Conservation (phyloP, 2,329 filamentous ascomycete species). For the Trichoderma asperellum region DNA sequence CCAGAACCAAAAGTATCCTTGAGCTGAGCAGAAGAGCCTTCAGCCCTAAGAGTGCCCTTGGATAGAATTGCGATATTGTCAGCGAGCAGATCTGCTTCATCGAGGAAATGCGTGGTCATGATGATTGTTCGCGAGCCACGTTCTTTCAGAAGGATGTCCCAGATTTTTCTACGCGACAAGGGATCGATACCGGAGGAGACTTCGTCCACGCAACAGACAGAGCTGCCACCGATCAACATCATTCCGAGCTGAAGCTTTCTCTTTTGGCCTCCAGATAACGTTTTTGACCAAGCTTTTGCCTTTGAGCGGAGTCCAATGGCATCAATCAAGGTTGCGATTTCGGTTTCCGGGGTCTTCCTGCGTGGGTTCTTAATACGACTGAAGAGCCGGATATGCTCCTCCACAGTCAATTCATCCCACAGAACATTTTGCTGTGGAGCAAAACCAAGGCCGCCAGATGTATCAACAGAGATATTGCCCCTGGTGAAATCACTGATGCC, state of each 20-base stretch:
- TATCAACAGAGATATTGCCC: conserved; percentile 64
- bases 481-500: conserved; percentile 51
- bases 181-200: conserved; percentile 76
- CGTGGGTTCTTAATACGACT: conserved; percentile 65
- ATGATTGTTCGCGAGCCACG: conserved; percentile 69
- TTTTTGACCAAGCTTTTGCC: conserved; percentile 61
- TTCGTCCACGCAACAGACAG: conserved; percentile 74
- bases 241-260: conserved; percentile 76
- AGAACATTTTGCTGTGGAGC: conserved; percentile 78
- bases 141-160: conserved; percentile 68
- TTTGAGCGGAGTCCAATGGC: conserved; percentile 70
- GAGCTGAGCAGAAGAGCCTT: conserved; percentile 70
- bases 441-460: conserved; percentile 71
- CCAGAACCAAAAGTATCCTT: conserved; percentile 65
- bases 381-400: conserved; percentile 72
- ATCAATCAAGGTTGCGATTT: conserved; percentile 52
- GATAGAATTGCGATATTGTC: conserved; percentile 73
- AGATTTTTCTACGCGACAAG: conserved; percentile 57
- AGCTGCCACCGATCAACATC: conserved; percentile 76
- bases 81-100: conserved; percentile 72
- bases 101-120: conserved; percentile 76
- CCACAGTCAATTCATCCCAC: conserved; percentile 73
- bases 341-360: conserved; percentile 50
- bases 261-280: conserved; percentile 76
- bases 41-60: conserved; percentile 66